Conservation (phyloP, 352 stramenopile species). For the Pythium dissimile region DNA sequence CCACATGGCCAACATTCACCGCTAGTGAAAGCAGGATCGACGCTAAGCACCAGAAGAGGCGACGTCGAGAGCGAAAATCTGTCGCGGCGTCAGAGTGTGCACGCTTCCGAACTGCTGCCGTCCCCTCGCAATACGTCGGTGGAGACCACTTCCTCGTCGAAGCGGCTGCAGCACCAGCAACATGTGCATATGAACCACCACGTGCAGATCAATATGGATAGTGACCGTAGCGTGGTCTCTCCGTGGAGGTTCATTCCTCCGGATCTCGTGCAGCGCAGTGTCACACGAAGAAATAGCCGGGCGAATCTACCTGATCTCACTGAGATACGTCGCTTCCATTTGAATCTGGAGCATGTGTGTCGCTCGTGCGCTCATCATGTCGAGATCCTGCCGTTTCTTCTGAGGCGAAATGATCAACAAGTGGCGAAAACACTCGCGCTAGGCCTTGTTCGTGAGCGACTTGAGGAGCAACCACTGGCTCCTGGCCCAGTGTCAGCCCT, state of each 20-base stretch:
- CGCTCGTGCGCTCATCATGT: slow-evolving; percentile 53
- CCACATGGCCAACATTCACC: neutral
- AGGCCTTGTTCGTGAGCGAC: slow-evolving; percentile 42
- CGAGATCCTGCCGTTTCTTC: slow-evolving; percentile 66
- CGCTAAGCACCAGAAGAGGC: neutral
- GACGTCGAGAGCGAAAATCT: neutral
- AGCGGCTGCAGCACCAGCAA: neutral
- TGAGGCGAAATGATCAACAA: slow-evolving; percentile 46
- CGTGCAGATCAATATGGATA: slow-evolving; percentile 20
- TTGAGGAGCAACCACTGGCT: slow-evolving; percentile 48
- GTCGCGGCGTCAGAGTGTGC: neutral
- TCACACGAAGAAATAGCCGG: slow-evolving; percentile 15
- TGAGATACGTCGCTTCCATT: slow-evolving; percentile 61
- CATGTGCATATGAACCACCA: slow-evolving; percentile 32
- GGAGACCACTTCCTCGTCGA: neutral
- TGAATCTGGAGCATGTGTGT: slow-evolving; percentile 59
- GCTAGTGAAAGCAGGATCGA: slow-evolving; percentile 1
- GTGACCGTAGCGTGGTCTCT: slow-evolving; percentile 28
- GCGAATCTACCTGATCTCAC: slow-evolving; percentile 21
- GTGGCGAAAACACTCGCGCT: slow-evolving; percentile 50
- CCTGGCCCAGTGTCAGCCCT: slow-evolving; percentile 32
- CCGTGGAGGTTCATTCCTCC: slow-evolving; percentile 63
- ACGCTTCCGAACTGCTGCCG: neutral
- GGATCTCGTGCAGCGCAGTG: slow-evolving; percentile 54
- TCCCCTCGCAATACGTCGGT: neutral